These are phyloP conservation scores for Krasilnikovozyma curviuscula DNA, from an alignment of 768 basidiomycete species.

Conservation along the genomic window DNA sequence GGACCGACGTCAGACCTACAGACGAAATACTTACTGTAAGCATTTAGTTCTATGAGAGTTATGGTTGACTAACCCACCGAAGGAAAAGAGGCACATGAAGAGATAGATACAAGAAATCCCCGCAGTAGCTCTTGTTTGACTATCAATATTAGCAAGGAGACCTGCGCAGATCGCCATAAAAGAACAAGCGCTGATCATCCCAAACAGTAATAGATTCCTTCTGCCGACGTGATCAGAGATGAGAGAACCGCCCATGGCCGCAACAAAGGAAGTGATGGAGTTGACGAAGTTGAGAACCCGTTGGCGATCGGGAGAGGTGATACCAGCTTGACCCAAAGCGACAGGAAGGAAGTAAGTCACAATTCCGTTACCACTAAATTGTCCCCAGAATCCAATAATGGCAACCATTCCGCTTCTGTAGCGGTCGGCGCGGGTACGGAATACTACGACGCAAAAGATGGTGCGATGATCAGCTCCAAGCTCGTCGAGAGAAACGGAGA, in stretches of 20 bases:
- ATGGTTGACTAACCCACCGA: no score
- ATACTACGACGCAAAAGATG: no score
- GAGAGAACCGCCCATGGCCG: slow-evolving; percentile 27
- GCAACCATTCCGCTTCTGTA: no score
- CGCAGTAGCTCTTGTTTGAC: slow-evolving; percentile 32
- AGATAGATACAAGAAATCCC: slow-evolving; percentile 37
- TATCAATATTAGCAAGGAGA: slow-evolving; percentile 31
- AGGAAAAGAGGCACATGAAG: no score
- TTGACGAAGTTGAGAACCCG: slow-evolving; percentile 38
- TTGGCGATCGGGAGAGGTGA: slow-evolving; percentile 22
- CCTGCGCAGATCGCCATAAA: slow-evolving; percentile 35
- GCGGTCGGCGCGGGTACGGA: no score
- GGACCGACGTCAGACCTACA: slow-evolving; percentile 41
- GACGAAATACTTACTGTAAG: no score
- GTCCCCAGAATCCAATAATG: no score
- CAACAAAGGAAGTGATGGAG: slow-evolving; percentile 34
- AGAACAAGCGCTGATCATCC: slow-evolving; percentile 27
- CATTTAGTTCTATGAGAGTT: no score
- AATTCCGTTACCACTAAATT: no score
- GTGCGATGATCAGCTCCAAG: no score
- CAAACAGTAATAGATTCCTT: slow-evolving; percentile 31
- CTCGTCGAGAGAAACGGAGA: slow-evolving; percentile 37
- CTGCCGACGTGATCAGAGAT: slow-evolving; percentile 36
- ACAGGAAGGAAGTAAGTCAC: slow-evolving; percentile 25
- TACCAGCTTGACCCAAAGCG: slow-evolving; percentile 22